Evolutionary conservation across 164 flowering plant genomes (phyloP).

Genomic region (Nelumbo lutea): DNA sequence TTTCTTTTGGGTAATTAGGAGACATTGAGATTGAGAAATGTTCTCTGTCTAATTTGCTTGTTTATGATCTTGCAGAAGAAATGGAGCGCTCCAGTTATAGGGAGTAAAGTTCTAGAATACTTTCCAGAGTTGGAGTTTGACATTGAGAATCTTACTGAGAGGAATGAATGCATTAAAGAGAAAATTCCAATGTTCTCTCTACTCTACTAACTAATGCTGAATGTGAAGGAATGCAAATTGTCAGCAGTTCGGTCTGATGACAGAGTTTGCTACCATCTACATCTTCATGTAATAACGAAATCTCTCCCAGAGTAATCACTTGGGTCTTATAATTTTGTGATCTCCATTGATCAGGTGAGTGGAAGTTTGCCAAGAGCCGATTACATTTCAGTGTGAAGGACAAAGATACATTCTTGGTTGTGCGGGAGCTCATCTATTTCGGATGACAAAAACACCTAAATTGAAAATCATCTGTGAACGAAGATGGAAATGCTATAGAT

Average conservation of each 20-base stretch:
- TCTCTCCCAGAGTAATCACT: not conserved
- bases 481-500: too few species aligned
- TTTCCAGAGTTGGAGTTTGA: conserved; percentile 35
- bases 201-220: conserved; percentile 17
- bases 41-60: not conserved
- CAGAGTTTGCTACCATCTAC: conserved; percentile 25
- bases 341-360: conserved; percentile 5
- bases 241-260: conserved; percentile 21
- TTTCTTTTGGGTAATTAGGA: too few species aligned
- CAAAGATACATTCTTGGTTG: conserved; percentile 14
- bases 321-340: not conserved
- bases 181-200: conserved; percentile 4
- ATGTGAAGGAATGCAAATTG: conserved; percentile 16
- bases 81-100: conserved; percentile 28
- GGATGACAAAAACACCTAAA: too few species aligned
- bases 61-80: conserved; percentile 22
- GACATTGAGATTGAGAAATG: too few species aligned
- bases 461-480: too few species aligned
- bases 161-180: conserved; percentile 16
- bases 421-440: too few species aligned
- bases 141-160: conserved; percentile 21
- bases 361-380: not conserved
- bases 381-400: not conserved
- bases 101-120: conserved; percentile 28
- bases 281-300: conserved; percentile 19